A percentile compares a stretch with the other conserved stretches of the same genome.
These are phyloP conservation scores for Soucietia sequanensis DNA, from an alignment of 805 yeast species.

Conservation along the genomic window DNA sequence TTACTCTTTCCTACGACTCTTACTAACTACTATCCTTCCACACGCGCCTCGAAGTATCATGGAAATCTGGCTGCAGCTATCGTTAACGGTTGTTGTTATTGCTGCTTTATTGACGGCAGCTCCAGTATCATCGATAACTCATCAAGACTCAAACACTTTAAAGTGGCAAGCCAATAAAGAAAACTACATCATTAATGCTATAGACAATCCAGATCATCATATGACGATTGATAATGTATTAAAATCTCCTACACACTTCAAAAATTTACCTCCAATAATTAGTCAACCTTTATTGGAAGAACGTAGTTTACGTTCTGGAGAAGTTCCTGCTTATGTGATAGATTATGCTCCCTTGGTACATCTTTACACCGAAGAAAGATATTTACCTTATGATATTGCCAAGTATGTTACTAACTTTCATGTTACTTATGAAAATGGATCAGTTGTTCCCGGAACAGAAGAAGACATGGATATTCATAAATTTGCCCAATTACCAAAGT, in stretches of 20 bases:
- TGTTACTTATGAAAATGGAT: slow-evolving; percentile 51
- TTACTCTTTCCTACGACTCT: no score
- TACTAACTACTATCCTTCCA: no score
- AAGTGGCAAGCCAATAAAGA: slow-evolving; percentile 16
- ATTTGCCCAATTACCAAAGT: slow-evolving; percentile 29
- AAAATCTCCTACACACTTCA: slow-evolving; percentile 20
- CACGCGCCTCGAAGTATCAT: no score
- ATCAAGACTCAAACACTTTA: background rate
- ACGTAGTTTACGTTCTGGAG: slow-evolving; percentile 47
- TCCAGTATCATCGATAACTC: no score
- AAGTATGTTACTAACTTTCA: slow-evolving; percentile 68
- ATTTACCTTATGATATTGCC: slow-evolving; percentile 78
- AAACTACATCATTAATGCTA: slow-evolving; percentile 20
- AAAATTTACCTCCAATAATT: slow-evolving; percentile 37
- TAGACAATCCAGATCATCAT: slow-evolving; percentile 8
- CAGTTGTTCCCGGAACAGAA: slow-evolving; percentile 34
- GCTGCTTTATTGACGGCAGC: no score
- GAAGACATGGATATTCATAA: slow-evolving; percentile 27
- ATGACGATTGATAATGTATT: slow-evolving; percentile 20
- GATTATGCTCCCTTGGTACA: slow-evolving; percentile 78
- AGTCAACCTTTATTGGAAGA: slow-evolving; percentile 29
- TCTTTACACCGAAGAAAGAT: slow-evolving; percentile 83
- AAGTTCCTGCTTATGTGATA: slow-evolving; percentile 61
- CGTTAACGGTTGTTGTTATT: no score
- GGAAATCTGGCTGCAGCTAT: no score